Evolutionary conservation across 2,329 filamentous ascomycete species (phyloP).

Genomic region (Sarocladium kiliense): DNA sequence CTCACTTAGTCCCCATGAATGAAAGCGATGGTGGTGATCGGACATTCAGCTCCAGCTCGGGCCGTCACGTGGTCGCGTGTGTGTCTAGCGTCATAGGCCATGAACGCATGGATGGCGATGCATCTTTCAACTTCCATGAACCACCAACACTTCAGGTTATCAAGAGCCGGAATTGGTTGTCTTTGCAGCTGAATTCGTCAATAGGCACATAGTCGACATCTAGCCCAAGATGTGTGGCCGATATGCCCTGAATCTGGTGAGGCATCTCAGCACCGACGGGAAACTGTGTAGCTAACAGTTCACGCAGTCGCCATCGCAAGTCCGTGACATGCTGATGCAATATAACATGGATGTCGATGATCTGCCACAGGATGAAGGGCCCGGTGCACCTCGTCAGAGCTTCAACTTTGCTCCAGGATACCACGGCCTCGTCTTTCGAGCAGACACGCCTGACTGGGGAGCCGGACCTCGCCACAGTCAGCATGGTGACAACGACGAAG

Average conservation of each 20-base stretch:
- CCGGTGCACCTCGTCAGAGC: conserved; percentile 59
- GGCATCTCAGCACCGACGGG: conserved; percentile 6
- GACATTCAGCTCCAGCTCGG: not conserved
- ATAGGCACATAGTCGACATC: too few species aligned
- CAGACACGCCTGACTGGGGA: conserved; percentile 61
- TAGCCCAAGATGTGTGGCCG: conserved; percentile 33
- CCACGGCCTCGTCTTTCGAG: conserved; percentile 79
- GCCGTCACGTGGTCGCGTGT: conserved; percentile 2
- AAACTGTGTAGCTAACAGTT: not conserved
- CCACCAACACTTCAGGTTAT: too few species aligned
- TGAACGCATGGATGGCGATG: not conserved
- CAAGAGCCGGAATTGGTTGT: too few species aligned
- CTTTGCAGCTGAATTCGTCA: too few species aligned
- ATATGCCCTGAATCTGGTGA: conserved; percentile 29
- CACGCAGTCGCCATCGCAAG: conserved; percentile 57
- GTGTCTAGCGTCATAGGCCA: not conserved
- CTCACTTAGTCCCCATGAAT: too few species aligned
- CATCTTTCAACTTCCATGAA: too few species aligned
- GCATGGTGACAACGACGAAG: not conserved
- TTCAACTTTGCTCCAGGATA: conserved; percentile 94
- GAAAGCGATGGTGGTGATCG: too few species aligned
- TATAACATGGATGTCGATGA: conserved; percentile 70
- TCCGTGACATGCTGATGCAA: conserved; percentile 68
- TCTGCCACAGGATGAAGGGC: conserved; percentile 63
- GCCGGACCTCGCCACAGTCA: conserved; percentile 32